Percentiles rank a stretch among this genome's conserved stretches.
Conservation (phyloP, 1,139 yeast species). For the Yamadazyma mexicana region DNA sequence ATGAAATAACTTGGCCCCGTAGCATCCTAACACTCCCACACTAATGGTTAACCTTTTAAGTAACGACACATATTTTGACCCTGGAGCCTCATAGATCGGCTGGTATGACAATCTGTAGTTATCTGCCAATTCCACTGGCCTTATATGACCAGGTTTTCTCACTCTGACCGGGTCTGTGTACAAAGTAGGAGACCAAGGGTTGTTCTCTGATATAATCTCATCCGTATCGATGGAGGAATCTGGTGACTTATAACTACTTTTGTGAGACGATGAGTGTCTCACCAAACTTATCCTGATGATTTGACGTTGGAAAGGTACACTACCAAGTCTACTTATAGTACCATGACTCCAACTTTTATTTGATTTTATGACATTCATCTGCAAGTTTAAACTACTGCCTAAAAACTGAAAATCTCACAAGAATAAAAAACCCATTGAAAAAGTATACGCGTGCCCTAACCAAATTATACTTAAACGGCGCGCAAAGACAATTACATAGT, state of each 20-base stretch:
- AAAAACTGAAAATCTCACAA: not conserved
- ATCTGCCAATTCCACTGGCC: slow-evolving; percentile 33
- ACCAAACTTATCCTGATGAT: not conserved
- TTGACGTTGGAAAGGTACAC: no score
- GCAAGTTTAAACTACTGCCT: not conserved
- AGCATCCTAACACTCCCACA: slow-evolving; percentile 54
- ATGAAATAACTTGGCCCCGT: slow-evolving; percentile 54
- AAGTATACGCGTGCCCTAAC: not conserved
- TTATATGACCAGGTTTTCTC: slow-evolving; percentile 23
- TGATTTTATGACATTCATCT: not conserved
- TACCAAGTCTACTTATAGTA: no score
- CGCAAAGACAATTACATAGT: slow-evolving; percentile 6
- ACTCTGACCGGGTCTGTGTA: slow-evolving; percentile 38
- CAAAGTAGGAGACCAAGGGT: slow-evolving; percentile 52
- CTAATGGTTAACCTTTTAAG: slow-evolving; percentile 55
- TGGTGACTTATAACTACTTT: slow-evolving; percentile 17
- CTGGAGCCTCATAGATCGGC: slow-evolving; percentile 59
- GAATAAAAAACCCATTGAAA: no score
- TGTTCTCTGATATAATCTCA: slow-evolving; percentile 42
- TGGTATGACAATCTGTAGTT: slow-evolving; percentile 52
- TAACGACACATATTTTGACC: slow-evolving; percentile 54
- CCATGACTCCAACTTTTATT: no score
- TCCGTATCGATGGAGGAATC: slow-evolving; percentile 44
- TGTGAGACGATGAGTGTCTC: slow-evolving; percentile 1
- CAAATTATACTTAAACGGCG: slow-evolving; percentile 1